Conservation (phyloP, 768 basidiomycete species). For the button mushroom (Agaricus bisporus) region DNA sequence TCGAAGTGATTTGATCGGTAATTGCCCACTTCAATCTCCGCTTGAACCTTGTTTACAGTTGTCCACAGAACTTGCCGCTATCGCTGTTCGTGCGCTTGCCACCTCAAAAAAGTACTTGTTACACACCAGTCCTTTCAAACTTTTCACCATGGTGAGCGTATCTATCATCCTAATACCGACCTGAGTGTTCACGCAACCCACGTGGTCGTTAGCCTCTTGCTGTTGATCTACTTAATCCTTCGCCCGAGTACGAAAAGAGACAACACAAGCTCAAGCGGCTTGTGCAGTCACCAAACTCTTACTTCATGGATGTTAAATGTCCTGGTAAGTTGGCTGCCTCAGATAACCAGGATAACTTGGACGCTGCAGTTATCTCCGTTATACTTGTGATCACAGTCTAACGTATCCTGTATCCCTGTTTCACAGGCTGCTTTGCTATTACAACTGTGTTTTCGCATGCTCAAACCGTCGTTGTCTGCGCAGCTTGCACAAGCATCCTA, state of each 20-base stretch:
- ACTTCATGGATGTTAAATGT: conserved; percentile 99
- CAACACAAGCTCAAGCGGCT: conserved; percentile 99
- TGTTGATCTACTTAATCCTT: conserved; percentile 96
- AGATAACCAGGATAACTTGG: background rate
- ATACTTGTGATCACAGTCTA: conserved; percentile 11
- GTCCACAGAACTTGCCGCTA: conserved; percentile 34
- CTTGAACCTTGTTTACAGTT: conserved; percentile 30
- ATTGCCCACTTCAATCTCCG: conserved; percentile 21
- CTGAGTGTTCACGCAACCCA: background rate
- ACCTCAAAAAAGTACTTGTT: conserved; percentile 23
- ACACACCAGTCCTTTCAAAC: conserved; percentile 16
- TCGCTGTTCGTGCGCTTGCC: conserved; percentile 22
- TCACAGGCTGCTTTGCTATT: conserved; percentile 83
- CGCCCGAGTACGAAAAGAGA: conserved; percentile 75
- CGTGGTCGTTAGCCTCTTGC: conserved; percentile 71
- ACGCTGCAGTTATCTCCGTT: background rate
- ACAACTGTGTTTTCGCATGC: conserved; percentile 99
- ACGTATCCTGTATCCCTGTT: conserved; percentile 14
- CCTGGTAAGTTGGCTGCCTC: conserved; percentile 54
- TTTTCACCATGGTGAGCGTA: conserved; percentile 27
- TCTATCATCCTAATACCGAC: background rate
- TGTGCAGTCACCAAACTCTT: conserved; percentile 97
- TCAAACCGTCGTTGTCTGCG: conserved; percentile 94
- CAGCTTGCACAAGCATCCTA: conserved; percentile 86
- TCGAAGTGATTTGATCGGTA: background rate